Evolutionary conservation across 2,329 filamentous ascomycete genomes (phyloP).

Genomic region (Neofusicoccum sp.): DNA sequence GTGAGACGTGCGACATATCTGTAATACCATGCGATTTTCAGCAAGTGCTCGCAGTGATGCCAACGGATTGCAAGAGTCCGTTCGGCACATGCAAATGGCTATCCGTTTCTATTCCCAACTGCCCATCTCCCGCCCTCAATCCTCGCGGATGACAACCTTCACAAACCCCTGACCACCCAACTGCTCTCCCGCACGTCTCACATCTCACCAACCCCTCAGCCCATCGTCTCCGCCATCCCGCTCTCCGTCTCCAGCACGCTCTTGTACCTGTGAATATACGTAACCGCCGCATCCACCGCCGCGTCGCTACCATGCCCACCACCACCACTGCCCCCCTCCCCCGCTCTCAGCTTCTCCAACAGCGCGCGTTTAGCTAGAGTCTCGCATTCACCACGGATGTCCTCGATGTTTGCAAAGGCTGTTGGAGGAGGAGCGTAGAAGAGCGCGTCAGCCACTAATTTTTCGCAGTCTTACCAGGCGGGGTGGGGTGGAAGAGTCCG

Average conservation of each 20-base stretch:
- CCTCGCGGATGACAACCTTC: neutral
- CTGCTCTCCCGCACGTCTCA: neutral
- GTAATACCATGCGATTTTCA: too few relatives aligned
- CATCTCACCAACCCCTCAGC: neutral
- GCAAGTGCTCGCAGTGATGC: too few relatives aligned
- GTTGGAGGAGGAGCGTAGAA: neutral
- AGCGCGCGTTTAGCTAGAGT: conserved; percentile 81
- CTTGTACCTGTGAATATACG: conserved; percentile 40
- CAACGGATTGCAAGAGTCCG: too few relatives aligned
- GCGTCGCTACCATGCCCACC: neutral
- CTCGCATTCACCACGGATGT: conserved; percentile 71
- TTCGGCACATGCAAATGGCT: too few relatives aligned
- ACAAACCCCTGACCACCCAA: neutral
- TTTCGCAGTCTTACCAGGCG: neutral
- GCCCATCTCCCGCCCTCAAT: conserved; percentile 11
- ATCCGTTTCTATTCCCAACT: neutral
- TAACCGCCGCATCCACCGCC: conserved; percentile 41
- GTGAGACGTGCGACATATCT: too few relatives aligned
- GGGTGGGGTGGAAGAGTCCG: neutral
- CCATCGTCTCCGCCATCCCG: conserved; percentile 24
- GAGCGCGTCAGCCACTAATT: too few relatives aligned
- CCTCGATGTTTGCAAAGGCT: conserved; percentile 69
- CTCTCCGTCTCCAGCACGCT: conserved; percentile 26
- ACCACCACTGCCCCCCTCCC: conserved; percentile 22
- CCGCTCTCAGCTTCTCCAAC: conserved; percentile 68